phyloP scores from a whole-genome alignment of 2,329 filamentous ascomycete genomes.

The Pseudogymnoascus sp. region DNA sequence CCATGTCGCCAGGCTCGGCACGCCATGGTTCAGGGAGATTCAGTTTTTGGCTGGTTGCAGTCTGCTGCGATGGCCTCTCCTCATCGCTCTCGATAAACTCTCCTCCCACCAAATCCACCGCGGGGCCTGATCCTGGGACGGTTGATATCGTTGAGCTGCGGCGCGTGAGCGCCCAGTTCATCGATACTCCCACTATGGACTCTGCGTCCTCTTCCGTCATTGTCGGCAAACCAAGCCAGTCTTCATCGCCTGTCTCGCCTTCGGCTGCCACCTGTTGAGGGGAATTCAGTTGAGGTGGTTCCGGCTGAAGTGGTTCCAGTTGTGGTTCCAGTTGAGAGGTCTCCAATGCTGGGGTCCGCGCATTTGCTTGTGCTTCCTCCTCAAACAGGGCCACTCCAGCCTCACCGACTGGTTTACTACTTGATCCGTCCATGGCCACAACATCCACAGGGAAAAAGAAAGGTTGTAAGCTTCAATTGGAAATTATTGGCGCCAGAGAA shows the following conservation, averaged over 20 bases:
- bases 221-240: neutral
- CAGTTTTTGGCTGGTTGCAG: neutral
- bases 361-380: neutral
- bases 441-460: neutral
- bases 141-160: conserved; percentile 36
- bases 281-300: neutral
- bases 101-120: conserved; percentile 40
- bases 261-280: neutral
- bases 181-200: conserved; percentile 49
- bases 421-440: neutral
- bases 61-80: conserved; percentile 23
- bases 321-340: neutral
- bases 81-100: conserved; percentile 33
- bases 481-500: neutral
- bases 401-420: neutral
- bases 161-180: conserved; percentile 48
- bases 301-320: neutral
- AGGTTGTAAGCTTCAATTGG: neutral
- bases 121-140: conserved; percentile 34
- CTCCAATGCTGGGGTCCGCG: neutral
- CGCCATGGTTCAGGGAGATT: conserved; percentile 31
- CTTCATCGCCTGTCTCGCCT: neutral
- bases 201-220: conserved; percentile 44
- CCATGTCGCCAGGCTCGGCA: conserved; percentile 33
- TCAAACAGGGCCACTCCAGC: neutral